Percentiles rank a stretch among this genome's conserved stretches.
Conservation (phyloP, 2,329 filamentous ascomycete species). For the Cryoendolithus antarcticus region DNA sequence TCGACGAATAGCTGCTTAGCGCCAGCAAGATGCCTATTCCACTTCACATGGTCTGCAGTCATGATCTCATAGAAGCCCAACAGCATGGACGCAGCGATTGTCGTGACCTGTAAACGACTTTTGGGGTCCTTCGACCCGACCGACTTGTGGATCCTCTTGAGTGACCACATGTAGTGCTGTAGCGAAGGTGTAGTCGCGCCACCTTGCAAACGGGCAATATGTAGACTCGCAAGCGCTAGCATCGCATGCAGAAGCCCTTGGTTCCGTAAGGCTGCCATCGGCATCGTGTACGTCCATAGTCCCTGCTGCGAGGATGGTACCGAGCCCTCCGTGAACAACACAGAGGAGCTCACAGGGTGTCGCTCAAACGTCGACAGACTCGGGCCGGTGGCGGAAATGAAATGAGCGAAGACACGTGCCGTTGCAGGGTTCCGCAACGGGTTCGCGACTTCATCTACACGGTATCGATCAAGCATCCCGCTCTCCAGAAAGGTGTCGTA, state of each 20-base stretch:
- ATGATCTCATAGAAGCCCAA: slow-evolving; percentile 90
- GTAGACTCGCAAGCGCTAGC: slow-evolving; percentile 71
- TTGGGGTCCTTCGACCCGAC: slow-evolving; percentile 48
- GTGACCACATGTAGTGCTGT: slow-evolving; percentile 80
- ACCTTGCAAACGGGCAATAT: slow-evolving; percentile 71
- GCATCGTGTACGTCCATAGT: slow-evolving; percentile 63
- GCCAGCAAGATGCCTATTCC: slow-evolving; percentile 84
- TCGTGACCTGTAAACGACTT: slow-evolving; percentile 62
- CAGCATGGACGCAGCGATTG: slow-evolving; percentile 75
- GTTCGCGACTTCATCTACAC: slow-evolving; percentile 35
- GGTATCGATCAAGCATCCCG: slow-evolving; percentile 34
- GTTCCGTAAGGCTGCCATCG: slow-evolving; percentile 69
- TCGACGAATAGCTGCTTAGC: slow-evolving; percentile 72
- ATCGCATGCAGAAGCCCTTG: slow-evolving; percentile 86
- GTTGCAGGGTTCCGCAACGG: slow-evolving; percentile 72
- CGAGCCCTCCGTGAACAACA: slow-evolving; percentile 49
- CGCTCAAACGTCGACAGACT: slow-evolving; percentile 81
- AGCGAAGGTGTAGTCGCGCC: slow-evolving; percentile 66
- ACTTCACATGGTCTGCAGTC: slow-evolving; percentile 87
- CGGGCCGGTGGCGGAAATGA: slow-evolving; percentile 77
- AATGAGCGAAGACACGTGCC: slow-evolving; percentile 78
- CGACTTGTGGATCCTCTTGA: slow-evolving; percentile 65
- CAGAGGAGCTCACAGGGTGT: slow-evolving; percentile 59
- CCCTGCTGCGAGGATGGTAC: slow-evolving; percentile 51
- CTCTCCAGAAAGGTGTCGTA: slow-evolving; percentile 37